These are phyloP conservation scores for Aspergillus felis DNA, from an alignment of 2,329 filamentous ascomycete genomes.

Conservation along the genomic window DNA sequence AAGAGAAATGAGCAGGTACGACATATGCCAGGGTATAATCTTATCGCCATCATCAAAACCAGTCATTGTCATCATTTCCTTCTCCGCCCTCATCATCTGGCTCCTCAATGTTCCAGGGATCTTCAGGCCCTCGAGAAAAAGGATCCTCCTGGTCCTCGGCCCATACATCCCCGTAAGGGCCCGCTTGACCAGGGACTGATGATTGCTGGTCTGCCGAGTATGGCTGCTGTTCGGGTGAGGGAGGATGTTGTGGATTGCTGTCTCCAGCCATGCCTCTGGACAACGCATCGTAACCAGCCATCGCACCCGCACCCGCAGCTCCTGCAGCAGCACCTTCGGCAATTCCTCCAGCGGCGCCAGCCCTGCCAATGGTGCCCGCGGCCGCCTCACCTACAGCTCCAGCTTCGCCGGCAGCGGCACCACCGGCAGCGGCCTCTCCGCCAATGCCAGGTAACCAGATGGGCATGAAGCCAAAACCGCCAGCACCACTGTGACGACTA, in stretches of 20 bases:
- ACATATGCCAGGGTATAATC: background rate
- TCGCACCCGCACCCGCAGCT: conserved; percentile 53
- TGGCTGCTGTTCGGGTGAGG: conserved; percentile 13
- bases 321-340: conserved; percentile 41
- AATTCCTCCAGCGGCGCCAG: conserved; percentile 40
- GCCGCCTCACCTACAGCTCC: conserved; percentile 35
- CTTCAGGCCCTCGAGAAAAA: conserved; percentile 2
- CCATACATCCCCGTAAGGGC: conserved; percentile 26
- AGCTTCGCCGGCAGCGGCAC: conserved; percentile 35
- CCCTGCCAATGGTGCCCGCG: conserved; percentile 34
- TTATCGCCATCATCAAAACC: conserved; percentile 16
- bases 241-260: conserved; percentile 11
- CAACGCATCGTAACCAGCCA: conserved; percentile 63
- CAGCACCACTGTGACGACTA: conserved; percentile 53
- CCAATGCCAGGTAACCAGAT: conserved; percentile 48
- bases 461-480: conserved; percentile 50
- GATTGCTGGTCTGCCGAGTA: conserved; percentile 14
- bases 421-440: conserved; percentile 38
- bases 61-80: conserved; percentile 24
- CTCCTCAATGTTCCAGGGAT: conserved; percentile 19
- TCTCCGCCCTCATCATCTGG: conserved; percentile 15
- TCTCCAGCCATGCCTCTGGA: conserved; percentile 46
- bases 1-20: background rate
- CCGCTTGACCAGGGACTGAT: conserved; percentile 14
- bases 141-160: conserved; percentile 14